Evolutionary conservation across 495 filamentous ascomycete genomes (phyloP).

Genomic region (Chaetomium tenue): DNA sequence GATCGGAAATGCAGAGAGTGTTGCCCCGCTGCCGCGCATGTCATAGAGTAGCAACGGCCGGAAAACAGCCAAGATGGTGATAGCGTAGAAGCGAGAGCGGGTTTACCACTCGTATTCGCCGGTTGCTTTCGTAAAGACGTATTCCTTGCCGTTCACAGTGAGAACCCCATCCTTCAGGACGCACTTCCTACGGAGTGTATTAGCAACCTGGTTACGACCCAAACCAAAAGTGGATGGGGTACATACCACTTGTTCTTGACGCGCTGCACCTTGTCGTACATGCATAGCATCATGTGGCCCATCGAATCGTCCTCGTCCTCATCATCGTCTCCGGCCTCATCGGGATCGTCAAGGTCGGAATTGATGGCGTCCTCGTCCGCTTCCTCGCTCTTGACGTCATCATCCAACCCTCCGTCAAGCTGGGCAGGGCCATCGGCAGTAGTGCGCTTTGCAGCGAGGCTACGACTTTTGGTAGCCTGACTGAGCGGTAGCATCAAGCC

Average conservation of each 20-base stretch:
- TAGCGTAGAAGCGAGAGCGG: neutral
- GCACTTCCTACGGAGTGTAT: constrained; percentile 65
- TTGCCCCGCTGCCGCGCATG: neutral
- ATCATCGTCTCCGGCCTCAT: constrained; percentile 74
- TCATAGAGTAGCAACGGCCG: neutral
- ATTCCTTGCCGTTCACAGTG: constrained; percentile 87
- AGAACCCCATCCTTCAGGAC: constrained; percentile 94
- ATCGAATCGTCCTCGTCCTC: constrained; percentile 75
- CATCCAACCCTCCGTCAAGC: constrained; percentile 64
- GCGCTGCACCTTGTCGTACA: constrained; percentile 97
- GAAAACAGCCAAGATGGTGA: neutral
- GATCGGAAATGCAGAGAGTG: neutral
- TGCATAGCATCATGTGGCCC: constrained; percentile 92
- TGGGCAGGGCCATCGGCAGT: constrained; percentile 45
- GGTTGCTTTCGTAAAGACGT: constrained; percentile 94
- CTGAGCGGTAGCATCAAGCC: constrained; percentile 74
- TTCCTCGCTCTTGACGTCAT: constrained; percentile 53
- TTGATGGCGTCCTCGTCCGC: constrained; percentile 96
- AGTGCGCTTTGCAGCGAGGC: constrained; percentile 31
- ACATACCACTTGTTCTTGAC: constrained; percentile 98
- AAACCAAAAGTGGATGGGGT: too few relatives aligned
- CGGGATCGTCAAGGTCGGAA: constrained; percentile 93
- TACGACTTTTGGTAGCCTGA: constrained; percentile 39
- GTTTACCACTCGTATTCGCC: constrained; percentile 96
- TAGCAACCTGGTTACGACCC: neutral